Conservation (phyloP, 768 basidiomycete species). For the Pleurotus salmoneostramineus region DNA sequence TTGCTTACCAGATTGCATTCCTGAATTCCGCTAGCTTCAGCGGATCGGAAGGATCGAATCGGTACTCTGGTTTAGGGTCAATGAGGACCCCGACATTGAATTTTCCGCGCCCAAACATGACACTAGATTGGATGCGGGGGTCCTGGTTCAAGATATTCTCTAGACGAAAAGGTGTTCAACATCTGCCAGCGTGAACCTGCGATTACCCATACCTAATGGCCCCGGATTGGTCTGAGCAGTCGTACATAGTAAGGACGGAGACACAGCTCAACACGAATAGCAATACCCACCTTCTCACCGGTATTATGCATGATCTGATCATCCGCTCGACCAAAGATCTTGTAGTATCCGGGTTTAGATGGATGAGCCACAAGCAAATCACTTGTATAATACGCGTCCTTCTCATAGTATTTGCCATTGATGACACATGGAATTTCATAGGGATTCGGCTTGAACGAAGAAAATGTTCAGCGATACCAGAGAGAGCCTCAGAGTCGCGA, state of each 20-base stretch:
- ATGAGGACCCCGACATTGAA: constrained; percentile 34
- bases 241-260: neutral
- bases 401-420: constrained; percentile 29
- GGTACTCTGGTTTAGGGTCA: constrained; percentile 15
- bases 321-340: constrained; percentile 30
- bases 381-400: constrained; percentile 33
- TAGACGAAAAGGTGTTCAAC: constrained; percentile 14
- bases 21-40: constrained; percentile 16
- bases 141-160: constrained; percentile 32
- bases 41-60: constrained; percentile 20
- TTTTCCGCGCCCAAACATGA: constrained; percentile 35
- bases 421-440: constrained; percentile 12
- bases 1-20: constrained; percentile 19
- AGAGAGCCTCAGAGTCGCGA: neutral
- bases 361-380: constrained; percentile 42
- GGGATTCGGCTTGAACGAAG: neutral
- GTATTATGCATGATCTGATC: constrained; percentile 41
- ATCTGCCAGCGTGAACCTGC: constrained; percentile 11
- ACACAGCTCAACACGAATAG: neutral
- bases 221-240: constrained; percentile 26
- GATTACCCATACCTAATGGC: constrained; percentile 24
- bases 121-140: constrained; percentile 20
- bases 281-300: constrained; percentile 32
- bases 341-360: constrained; percentile 27
- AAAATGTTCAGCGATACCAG: neutral